These are phyloP conservation scores for Helotiales sp. DNA, from an alignment of 2,329 filamentous ascomycete species.

Conservation along the genomic window DNA sequence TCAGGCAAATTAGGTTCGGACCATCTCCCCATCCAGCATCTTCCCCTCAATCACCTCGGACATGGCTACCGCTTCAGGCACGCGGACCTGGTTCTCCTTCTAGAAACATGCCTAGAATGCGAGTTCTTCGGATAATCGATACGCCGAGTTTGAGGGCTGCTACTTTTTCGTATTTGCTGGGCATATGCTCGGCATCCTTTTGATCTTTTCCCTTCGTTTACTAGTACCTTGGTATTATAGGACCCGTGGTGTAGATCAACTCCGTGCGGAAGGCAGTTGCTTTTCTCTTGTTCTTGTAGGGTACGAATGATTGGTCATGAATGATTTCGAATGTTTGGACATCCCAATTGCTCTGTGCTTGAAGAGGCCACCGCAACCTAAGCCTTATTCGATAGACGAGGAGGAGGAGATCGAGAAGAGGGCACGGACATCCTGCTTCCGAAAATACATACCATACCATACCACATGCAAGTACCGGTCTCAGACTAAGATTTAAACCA, in stretches of 20 bases:
- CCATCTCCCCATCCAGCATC: background rate
- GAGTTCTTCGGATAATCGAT: constrained; percentile 2
- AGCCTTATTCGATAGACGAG: background rate
- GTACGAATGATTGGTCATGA: background rate
- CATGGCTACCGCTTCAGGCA: background rate
- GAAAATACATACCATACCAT: background rate
- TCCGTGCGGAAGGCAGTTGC: background rate
- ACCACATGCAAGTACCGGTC: background rate
- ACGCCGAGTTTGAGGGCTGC: too few species aligned
- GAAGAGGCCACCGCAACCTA: background rate
- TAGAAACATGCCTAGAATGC: background rate
- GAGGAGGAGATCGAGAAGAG: background rate
- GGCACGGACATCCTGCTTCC: background rate
- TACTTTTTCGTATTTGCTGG: background rate
- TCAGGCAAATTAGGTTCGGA: background rate
- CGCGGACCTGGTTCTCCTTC: background rate
- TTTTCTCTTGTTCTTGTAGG: background rate
- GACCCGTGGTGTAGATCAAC: background rate
- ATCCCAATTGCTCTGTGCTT: too few species aligned
- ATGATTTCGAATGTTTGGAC: background rate
- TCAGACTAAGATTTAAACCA: too few species aligned
- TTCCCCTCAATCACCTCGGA: background rate
- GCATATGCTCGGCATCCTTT: background rate
- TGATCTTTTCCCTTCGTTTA: background rate
- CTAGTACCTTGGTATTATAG: too few species aligned